A percentile compares a stretch with the other conserved stretches of the same genome.
These are phyloP conservation scores for Penicillium daleae DNA, from an alignment of 495 filamentous ascomycete genomes.

Conservation along the genomic window DNA sequence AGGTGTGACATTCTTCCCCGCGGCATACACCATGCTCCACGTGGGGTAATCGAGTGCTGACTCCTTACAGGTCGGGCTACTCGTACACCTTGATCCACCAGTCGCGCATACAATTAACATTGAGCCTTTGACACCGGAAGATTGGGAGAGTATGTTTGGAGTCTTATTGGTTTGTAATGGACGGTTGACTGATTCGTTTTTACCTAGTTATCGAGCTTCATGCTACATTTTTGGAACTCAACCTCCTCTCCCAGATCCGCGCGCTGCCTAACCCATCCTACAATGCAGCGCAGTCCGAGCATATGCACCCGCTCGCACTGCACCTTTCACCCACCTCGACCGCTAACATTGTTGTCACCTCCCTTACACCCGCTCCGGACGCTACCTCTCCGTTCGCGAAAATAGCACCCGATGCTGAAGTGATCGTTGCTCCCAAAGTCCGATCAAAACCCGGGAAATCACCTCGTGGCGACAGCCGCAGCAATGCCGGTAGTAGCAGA, in stretches of 20 bases:
- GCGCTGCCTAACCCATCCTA: constrained; percentile 85
- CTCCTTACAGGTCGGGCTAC: constrained; percentile 58
- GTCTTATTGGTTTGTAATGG: neutral
- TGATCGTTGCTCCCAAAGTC: constrained; percentile 92
- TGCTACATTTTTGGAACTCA: constrained; percentile 90
- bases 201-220: constrained; percentile 86
- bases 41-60: constrained; percentile 27
- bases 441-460: constrained; percentile 62
- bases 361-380: constrained; percentile 71
- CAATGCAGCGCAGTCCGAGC: constrained; percentile 48
- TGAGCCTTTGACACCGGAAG: constrained; percentile 89
- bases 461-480: constrained; percentile 63
- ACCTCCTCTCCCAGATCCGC: constrained; percentile 89
- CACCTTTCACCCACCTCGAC: constrained; percentile 96
- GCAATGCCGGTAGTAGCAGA: constrained; percentile 68
- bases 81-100: constrained; percentile 86
- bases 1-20: constrained; percentile 55
- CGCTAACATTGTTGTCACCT: constrained; percentile 84
- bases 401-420: constrained; percentile 89
- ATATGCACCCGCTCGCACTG: constrained; percentile 80
- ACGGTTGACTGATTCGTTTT: constrained; percentile 18
- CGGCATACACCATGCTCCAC: constrained; percentile 9
- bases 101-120: constrained; percentile 92
- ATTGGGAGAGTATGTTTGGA: constrained; percentile 78
- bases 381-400: constrained; percentile 80